These are phyloP conservation scores for Striga asiatica DNA, from an alignment of 257 asterid species.

Conservation along the genomic window DNA sequence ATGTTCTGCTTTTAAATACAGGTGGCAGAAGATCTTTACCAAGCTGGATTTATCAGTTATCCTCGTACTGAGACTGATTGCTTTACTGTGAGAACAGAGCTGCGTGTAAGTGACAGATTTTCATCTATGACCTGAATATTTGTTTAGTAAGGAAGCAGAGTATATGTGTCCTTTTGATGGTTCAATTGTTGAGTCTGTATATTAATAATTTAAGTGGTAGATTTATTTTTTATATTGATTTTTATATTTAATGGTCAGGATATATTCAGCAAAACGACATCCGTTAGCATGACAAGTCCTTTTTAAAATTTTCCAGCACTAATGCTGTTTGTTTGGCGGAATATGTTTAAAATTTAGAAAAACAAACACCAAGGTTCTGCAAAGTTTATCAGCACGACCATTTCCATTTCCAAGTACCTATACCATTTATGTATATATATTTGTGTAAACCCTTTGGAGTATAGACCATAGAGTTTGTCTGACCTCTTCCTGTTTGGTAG, in stretches of 20 bases:
- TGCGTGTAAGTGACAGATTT: slow-evolving; percentile 41
- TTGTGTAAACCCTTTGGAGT: not conserved
- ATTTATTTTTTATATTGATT: too few relatives aligned
- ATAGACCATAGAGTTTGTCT: not conserved
- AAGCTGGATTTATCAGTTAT: slow-evolving; percentile 94
- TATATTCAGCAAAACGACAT: not conserved
- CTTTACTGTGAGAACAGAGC: slow-evolving; percentile 64
- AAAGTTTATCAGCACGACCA: slow-evolving; percentile 8
- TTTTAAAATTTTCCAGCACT: not conserved
- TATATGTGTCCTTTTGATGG: slow-evolving; percentile 7
- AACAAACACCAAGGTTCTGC: not conserved
- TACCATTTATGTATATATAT: not conserved
- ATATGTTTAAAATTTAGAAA: not conserved
- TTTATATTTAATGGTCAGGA: not conserved
- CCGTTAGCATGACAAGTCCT: not conserved
- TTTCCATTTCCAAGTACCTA: not conserved
- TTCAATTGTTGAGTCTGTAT: not conserved
- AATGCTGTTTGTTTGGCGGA: not conserved
- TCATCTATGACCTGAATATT: slow-evolving; percentile 10
- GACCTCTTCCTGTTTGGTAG: slow-evolving; percentile 35
- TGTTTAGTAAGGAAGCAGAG: slow-evolving; percentile 10
- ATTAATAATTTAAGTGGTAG: not conserved
- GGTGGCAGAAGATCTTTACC: slow-evolving; percentile 98
- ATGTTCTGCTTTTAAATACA: slow-evolving; percentile 16
- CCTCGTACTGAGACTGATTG: slow-evolving; percentile 98